Conservation (phyloP, 2,329 filamentous ascomycete species). For the Penicillium psychrosexuale region DNA sequence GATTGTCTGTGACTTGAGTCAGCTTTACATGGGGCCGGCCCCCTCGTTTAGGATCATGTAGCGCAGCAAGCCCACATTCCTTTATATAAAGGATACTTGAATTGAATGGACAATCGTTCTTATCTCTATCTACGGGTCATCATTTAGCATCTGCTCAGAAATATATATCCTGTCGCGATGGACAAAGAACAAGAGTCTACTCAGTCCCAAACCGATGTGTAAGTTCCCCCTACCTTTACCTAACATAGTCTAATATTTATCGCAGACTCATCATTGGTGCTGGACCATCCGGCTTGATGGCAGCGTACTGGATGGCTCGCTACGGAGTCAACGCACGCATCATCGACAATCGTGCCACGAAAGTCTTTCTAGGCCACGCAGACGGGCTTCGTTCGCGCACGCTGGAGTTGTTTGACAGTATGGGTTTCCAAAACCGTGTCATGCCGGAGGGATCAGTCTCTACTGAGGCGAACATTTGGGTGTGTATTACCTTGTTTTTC, state of each 20-base stretch:
- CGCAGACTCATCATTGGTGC: slow-evolving; percentile 47
- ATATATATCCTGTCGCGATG: background rate
- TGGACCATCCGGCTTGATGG: slow-evolving; percentile 50
- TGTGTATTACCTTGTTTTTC: background rate
- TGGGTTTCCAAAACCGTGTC: slow-evolving; percentile 63
- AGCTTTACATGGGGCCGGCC: background rate
- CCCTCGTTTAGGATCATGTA: background rate
- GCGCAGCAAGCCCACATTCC: background rate
- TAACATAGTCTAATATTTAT: background rate
- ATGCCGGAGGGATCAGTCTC: slow-evolving; percentile 67
- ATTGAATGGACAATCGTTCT: background rate
- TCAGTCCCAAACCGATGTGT: slow-evolving; percentile 3
- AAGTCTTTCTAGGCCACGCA: slow-evolving; percentile 32
- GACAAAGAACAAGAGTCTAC: background rate
- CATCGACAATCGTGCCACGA: slow-evolving; percentile 45
- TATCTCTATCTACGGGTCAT: background rate
- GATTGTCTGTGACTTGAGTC: background rate
- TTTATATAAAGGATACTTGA: background rate
- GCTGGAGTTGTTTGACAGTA: slow-evolving; percentile 61
- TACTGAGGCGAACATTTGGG: slow-evolving; percentile 60
- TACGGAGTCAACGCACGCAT: slow-evolving; percentile 50
- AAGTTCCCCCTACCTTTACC: background rate
- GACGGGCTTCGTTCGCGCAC: slow-evolving; percentile 23
- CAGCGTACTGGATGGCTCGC: slow-evolving; percentile 50
- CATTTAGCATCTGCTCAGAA: background rate